Conservation (phyloP, 495 filamentous ascomycete species). For the Articulospora tetracladia region DNA sequence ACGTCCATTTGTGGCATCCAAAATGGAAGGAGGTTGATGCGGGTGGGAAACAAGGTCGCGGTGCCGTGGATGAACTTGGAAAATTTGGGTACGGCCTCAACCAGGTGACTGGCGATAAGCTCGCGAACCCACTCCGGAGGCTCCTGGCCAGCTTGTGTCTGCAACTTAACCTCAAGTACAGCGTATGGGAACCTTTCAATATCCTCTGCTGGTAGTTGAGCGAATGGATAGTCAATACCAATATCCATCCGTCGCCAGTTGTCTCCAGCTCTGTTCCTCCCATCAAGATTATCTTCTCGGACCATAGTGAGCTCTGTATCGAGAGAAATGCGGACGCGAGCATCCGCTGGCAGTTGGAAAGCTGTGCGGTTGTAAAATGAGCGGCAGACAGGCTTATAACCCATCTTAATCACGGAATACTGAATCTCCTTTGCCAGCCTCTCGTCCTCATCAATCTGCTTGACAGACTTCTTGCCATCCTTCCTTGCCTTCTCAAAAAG, state of each 20-base stretch:
- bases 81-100: slow-evolving; percentile 98
- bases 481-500: slow-evolving; percentile 93
- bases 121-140: slow-evolving; percentile 95
- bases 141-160: slow-evolving; percentile 95
- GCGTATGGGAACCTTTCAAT: slow-evolving; percentile 93
- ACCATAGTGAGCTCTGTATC: slow-evolving; percentile 95
- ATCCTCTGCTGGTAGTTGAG: slow-evolving; percentile 79
- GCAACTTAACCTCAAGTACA: slow-evolving; percentile 94
- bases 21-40: slow-evolving; percentile 88
- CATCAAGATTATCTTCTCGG: slow-evolving; percentile 92
- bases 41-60: slow-evolving; percentile 77
- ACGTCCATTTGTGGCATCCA: slow-evolving; percentile 99
- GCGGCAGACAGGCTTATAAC: slow-evolving; percentile 79
- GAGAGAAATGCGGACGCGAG: slow-evolving; percentile 91
- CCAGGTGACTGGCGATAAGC: slow-evolving; percentile 85
- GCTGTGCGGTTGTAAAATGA: slow-evolving; percentile 98
- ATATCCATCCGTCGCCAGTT: slow-evolving; percentile 99
- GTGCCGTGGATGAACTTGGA: slow-evolving; percentile 98
- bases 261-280: slow-evolving; percentile 65
- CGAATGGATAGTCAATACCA: slow-evolving; percentile 92
- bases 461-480: slow-evolving; percentile 86
- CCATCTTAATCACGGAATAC: slow-evolving; percentile 81
- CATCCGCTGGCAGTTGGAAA: slow-evolving; percentile 95
- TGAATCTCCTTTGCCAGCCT: slow-evolving; percentile 88
- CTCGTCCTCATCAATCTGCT: slow-evolving; percentile 87